These are phyloP conservation scores for Austroboletus olivaceoglutinosus DNA, from an alignment of 1,284 basidiomycete genomes.

Conservation along the genomic window DNA sequence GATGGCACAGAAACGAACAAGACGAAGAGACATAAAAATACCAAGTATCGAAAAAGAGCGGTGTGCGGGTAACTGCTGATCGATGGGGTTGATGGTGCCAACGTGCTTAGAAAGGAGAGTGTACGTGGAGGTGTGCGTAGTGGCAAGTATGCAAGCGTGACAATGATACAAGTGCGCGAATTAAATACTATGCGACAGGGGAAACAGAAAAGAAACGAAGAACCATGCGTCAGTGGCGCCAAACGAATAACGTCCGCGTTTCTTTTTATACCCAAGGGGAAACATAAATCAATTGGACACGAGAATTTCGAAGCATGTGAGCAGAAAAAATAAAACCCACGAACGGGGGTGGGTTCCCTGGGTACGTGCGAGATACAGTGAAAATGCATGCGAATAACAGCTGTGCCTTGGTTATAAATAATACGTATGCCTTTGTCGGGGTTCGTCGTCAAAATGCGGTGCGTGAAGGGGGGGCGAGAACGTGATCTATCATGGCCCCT, in stretches of 20 bases:
- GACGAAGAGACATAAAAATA: not conserved
- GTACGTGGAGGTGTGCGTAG: not conserved
- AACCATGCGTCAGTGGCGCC: conserved; percentile 1
- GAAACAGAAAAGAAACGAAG: not conserved
- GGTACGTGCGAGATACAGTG: conserved; percentile 17
- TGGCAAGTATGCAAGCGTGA: conserved; percentile 9
- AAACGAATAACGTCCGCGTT: conserved; percentile 18
- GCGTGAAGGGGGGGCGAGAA: conserved; percentile 10
- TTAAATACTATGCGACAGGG: conserved; percentile 31
- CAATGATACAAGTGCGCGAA: conserved; percentile 26
- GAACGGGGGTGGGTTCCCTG: not conserved
- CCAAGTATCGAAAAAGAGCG: not conserved
- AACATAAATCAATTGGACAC: conserved; percentile 4
- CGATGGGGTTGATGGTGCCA: conserved; percentile 1
- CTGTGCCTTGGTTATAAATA: conserved; percentile 26
- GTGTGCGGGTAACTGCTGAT: conserved; percentile 1
- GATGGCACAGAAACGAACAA: not conserved
- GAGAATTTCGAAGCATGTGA: conserved; percentile 7
- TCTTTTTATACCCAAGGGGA: conserved; percentile 3
- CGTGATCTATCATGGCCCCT: not conserved
- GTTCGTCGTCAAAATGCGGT: conserved; percentile 21
- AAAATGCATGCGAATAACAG: conserved; percentile 1
- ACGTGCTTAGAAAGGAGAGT: conserved; percentile 12
- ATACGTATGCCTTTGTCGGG: conserved; percentile 20
- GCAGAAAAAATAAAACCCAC: conserved; percentile 3